Percentiles rank a stretch among this genome's conserved stretches.
Evolutionary conservation across 352 stramenopile species (phyloP).

Genomic region (Peronosclerospora sorghi): DNA sequence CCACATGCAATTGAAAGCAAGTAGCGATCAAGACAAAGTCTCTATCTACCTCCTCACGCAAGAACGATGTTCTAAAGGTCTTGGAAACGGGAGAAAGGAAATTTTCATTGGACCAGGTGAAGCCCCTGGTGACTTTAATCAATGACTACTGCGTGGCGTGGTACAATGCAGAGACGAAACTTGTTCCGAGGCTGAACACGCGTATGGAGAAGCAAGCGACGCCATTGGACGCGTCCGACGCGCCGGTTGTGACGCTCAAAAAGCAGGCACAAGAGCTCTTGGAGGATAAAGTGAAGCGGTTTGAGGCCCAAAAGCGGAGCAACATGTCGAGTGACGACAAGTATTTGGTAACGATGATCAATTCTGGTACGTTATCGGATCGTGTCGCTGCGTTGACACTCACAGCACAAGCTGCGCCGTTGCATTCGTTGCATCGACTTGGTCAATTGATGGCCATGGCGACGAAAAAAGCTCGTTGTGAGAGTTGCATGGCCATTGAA

Average conservation of each 20-base stretch:
- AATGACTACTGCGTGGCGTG: slow-evolving; percentile 23
- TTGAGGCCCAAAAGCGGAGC: slow-evolving; percentile 47
- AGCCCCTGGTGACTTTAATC: slow-evolving; percentile 22
- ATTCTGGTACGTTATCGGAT: slow-evolving; percentile 84
- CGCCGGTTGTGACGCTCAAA: slow-evolving; percentile 42
- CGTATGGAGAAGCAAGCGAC: slow-evolving; percentile 2
- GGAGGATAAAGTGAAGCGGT: slow-evolving; percentile 43
- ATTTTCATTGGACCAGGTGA: slow-evolving; percentile 8
- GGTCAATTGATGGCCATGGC: slow-evolving; percentile 84
- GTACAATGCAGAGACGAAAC: slow-evolving; percentile 24
- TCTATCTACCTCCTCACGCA: neutral
- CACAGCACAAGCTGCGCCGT: slow-evolving; percentile 71
- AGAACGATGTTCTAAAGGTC: neutral
- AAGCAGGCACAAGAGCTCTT: slow-evolving; percentile 47
- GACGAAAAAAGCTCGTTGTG: slow-evolving; percentile 82
- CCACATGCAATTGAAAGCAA: neutral
- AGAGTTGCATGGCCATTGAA: slow-evolving; percentile 85
- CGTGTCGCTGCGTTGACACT: slow-evolving; percentile 87
- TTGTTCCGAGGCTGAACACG: slow-evolving; percentile 17
- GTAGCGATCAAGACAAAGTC: slow-evolving; percentile 1
- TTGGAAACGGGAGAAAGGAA: neutral
- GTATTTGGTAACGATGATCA: slow-evolving; percentile 80
- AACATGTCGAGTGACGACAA: slow-evolving; percentile 81
- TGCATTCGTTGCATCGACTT: slow-evolving; percentile 64
- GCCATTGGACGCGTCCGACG: slow-evolving; percentile 16